phyloP scores from a whole-genome alignment of 2,329 filamentous ascomycete genomes.

The Diaporthe humulicola region DNA sequence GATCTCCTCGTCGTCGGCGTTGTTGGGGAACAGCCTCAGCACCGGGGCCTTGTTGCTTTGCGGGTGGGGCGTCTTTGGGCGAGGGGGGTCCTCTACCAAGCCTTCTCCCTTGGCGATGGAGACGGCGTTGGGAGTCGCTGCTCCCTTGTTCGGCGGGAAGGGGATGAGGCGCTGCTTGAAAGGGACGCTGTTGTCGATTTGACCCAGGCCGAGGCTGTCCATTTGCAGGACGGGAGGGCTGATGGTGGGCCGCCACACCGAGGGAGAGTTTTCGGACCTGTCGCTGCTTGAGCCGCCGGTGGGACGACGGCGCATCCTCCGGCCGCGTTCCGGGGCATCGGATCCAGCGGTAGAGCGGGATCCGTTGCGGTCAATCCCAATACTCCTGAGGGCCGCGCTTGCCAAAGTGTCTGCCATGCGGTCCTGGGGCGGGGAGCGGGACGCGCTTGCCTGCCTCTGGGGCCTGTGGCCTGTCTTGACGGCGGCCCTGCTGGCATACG shows the following conservation, averaged over 20 bases:
- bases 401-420: conserved; percentile 31
- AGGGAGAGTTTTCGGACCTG: conserved; percentile 39
- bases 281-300: conserved; percentile 37
- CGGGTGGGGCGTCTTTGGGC: conserved; percentile 34
- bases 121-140: conserved; percentile 4
- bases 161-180: conserved; percentile 37
- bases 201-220: conserved; percentile 37
- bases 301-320: conserved; percentile 33
- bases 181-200: neutral
- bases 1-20: conserved; percentile 37
- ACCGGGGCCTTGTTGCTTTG: conserved; percentile 6
- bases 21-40: conserved; percentile 37
- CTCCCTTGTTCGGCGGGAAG: conserved; percentile 32
- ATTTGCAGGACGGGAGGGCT: conserved; percentile 39
- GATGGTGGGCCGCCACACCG: conserved; percentile 39
- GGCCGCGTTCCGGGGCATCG: conserved; percentile 33
- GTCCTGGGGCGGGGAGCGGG: conserved; percentile 31
- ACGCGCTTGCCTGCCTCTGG: conserved; percentile 22
- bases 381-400: conserved; percentile 34
- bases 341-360: neutral
- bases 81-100: neutral
- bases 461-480: conserved; percentile 29
- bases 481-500: conserved; percentile 11
- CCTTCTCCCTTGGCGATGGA: conserved; percentile 8
- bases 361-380: conserved; percentile 34